Evolutionary conservation across 306 rosid genomes (phyloP).

Genomic region (Aeschynomene evenia): DNA sequence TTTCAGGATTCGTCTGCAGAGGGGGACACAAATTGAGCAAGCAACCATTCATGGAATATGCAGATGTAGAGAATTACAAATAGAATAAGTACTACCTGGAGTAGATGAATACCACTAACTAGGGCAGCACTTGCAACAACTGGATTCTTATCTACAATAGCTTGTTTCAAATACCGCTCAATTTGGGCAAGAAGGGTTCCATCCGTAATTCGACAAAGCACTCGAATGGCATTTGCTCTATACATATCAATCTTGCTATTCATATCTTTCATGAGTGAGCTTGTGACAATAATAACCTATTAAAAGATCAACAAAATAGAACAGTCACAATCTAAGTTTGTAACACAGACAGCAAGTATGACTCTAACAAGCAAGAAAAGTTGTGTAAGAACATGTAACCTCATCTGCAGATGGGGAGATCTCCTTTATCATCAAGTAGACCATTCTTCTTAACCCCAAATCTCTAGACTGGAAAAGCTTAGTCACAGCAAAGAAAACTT

Average conservation of each 20-base stretch:
- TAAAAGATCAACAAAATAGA: slow-evolving; percentile 24
- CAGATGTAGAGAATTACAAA: slow-evolving; percentile 3
- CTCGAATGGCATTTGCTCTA: slow-evolving; percentile 97
- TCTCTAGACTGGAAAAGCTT: slow-evolving; percentile 98
- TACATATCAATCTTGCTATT: slow-evolving; percentile 98
- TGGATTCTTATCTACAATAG: slow-evolving; percentile 98
- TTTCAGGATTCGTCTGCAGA: slow-evolving; percentile 89
- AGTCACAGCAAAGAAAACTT: slow-evolving; percentile 97
- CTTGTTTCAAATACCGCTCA: slow-evolving; percentile 97
- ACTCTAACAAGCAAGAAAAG: slow-evolving; percentile 21
- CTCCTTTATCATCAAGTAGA: slow-evolving; percentile 92
- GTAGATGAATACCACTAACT: slow-evolving; percentile 94
- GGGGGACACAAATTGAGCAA: background rate
- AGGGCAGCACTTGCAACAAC: slow-evolving; percentile 98
- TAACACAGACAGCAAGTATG: background rate
- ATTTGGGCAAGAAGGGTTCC: slow-evolving; percentile 98
- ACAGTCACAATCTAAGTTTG: slow-evolving; percentile 39
- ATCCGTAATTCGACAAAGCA: slow-evolving; percentile 92
- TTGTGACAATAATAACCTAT: slow-evolving; percentile 96
- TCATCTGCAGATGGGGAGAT: slow-evolving; percentile 97
- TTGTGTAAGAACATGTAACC: slow-evolving; percentile 43
- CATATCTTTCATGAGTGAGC: slow-evolving; percentile 99
- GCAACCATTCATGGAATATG: background rate
- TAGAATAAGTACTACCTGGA: slow-evolving; percentile 59
- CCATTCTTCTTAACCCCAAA: slow-evolving; percentile 97